A percentile compares a stretch with the other conserved stretches of the same genome.
phyloP scores from a whole-genome alignment of 768 basidiomycete species.

The Xerocomellus intermedius region DNA sequence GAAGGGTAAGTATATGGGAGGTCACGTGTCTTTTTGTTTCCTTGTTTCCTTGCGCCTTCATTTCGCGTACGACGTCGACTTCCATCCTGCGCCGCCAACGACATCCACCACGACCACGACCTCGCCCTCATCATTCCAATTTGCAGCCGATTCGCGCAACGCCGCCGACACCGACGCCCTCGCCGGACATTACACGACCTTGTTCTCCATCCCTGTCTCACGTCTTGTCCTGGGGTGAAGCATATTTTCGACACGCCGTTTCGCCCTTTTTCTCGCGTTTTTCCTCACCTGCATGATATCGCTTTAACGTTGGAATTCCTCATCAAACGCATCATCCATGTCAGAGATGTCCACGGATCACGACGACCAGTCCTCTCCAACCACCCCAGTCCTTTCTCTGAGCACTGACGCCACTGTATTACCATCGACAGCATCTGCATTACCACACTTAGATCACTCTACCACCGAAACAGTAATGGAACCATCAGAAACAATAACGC shows the following conservation, averaged over 20 bases:
- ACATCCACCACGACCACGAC: constrained; percentile 6
- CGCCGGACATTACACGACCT: neutral
- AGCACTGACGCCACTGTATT: constrained; percentile 25
- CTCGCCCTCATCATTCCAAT: neutral
- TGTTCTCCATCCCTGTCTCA: constrained; percentile 5
- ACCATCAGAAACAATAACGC: constrained; percentile 16
- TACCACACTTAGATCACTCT: constrained; percentile 22
- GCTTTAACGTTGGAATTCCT: constrained; percentile 10
- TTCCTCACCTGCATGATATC: constrained; percentile 19
- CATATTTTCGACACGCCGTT: constrained; percentile 10
- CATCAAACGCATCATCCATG: constrained; percentile 11
- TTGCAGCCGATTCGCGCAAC: neutral
- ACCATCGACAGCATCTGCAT: constrained; percentile 20
- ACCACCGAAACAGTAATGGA: constrained; percentile 22
- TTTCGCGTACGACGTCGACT: constrained; percentile 21
- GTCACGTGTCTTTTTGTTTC: constrained; percentile 22
- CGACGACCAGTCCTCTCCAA: constrained; percentile 19
- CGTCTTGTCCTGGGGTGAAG: constrained; percentile 7
- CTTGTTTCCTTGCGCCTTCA: constrained; percentile 1
- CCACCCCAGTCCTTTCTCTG: constrained; percentile 11
- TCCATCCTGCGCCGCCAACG: constrained; percentile 11
- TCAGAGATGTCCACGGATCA: constrained; percentile 28
- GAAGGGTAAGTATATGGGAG: neutral
- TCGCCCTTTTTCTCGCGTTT: neutral
- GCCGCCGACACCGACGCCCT: neutral